Base-by-base conservation (phyloP, 1,139 yeast genomes). In the Pneumocystis murina region DNA sequence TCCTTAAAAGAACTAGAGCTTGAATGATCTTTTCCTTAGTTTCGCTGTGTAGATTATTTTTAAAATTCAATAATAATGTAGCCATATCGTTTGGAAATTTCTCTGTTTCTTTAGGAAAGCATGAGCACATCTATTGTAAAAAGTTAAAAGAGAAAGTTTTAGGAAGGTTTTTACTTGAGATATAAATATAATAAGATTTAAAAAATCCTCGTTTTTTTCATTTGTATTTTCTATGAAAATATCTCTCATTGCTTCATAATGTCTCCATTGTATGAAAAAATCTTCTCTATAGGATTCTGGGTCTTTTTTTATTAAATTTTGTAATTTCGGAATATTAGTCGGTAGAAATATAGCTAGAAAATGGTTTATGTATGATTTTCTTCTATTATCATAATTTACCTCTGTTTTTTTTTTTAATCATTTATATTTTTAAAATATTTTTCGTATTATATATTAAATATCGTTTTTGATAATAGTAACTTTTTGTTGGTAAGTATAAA, bases 211-310 rank as follows among this genome's bases (percentile, higher is more conserved):
- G 68, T 84, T 83, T 39, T 70, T 68, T 20, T 63, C 59, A 24
- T 67, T 54, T 0, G 80, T 78, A 73, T 85, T 84, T 69, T 82
- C 77, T 74, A 88, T 77, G 71, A 88, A 89, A 67, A 94, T 86
- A 72, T 91, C 97, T 73, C 96, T 78, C 65, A 90, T 77, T 0
- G 97, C 87, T 73, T 87, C 90, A 74, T 92, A 92, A 74, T 94
- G 98, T 64, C 92, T 82, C 73, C 85, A 89, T 73, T 94, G 98
- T 70, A 90, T 94, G 62, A 85, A 74, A 74, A 92, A 92, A 75
- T 92, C 99, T 74, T 94, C 98, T 68, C 84, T 83, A 74, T 92
- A 94, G 0, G 97, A 89, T 66, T 68, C 68, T n/a, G 98, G 97
- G 72, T 92, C 98, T 70, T 97, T 80, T 72, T 91, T 85, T 14